Conservation (phyloP, 371 early-diverging fungal species). For the Syncephalastrum racemosum region DNA sequence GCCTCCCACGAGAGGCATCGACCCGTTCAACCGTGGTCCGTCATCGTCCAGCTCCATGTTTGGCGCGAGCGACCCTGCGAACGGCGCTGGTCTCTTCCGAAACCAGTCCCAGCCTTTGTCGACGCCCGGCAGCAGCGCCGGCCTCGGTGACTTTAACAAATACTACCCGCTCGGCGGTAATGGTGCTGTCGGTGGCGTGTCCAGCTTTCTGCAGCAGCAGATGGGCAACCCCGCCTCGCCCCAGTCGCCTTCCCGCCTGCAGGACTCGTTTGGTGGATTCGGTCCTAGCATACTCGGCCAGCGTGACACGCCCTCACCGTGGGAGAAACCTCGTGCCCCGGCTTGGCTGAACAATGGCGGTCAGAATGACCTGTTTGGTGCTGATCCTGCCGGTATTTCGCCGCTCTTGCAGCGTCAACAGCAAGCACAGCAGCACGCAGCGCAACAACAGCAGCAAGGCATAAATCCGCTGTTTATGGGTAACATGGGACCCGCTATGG, state of each 20-base stretch:
- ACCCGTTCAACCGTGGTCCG: conserved; percentile 25
- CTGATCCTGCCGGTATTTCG: conserved; percentile 17
- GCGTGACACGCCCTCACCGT: conserved; percentile 26
- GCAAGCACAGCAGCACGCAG: conserved; percentile 20
- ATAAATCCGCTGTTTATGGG: conserved; percentile 34
- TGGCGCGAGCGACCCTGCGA: conserved; percentile 18
- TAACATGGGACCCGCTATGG: conserved; percentile 1
- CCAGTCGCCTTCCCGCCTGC: conserved; percentile 26
- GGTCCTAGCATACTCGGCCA: conserved; percentile 27
- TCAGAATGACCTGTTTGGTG: conserved; percentile 35
- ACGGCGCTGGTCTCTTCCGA: conserved; percentile 16
- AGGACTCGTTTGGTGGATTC: conserved; percentile 22
- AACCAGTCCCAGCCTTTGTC: conserved; percentile 11
- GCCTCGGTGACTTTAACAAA: conserved; percentile 22
- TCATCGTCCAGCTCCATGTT: conserved; percentile 20
- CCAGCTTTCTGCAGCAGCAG: conserved; percentile 23
- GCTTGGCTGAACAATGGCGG: conserved; percentile 31
- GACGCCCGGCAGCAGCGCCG: conserved; percentile 9
- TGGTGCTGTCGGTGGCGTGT: conserved; percentile 1
- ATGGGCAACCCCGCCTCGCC: conserved; percentile 19
- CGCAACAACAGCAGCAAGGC: conserved; percentile 17
- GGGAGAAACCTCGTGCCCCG: conserved; percentile 29
- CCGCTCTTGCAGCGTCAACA: conserved; percentile 25
- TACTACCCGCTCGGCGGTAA: conserved; percentile 34
- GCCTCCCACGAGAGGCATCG: conserved; percentile 14